These are phyloP conservation scores for Aspergillus taichungensis DNA, from an alignment of 495 filamentous ascomycete genomes.

Conservation along the genomic window DNA sequence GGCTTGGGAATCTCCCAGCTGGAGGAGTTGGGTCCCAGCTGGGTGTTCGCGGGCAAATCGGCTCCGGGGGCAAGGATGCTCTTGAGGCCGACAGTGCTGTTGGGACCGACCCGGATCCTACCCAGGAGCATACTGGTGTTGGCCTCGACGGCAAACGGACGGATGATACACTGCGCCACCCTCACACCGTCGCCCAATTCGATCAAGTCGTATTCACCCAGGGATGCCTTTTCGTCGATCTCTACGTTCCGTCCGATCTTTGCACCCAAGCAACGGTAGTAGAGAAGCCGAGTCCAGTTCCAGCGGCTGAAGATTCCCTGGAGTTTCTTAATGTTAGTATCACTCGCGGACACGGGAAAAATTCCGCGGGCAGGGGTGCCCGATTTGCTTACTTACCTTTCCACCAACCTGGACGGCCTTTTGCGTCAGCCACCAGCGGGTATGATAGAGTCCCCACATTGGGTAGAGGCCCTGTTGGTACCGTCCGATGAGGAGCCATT, in stretches of 20 bases:
- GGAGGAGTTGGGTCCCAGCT: slow-evolving; percentile 39
- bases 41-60: slow-evolving; percentile 25
- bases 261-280: slow-evolving; percentile 34
- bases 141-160: slow-evolving; percentile 36
- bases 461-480: slow-evolving; percentile 35
- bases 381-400: slow-evolving; percentile 7
- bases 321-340: too few species aligned
- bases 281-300: slow-evolving; percentile 24
- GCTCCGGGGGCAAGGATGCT: slow-evolving; percentile 36
- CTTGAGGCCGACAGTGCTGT: slow-evolving; percentile 26
- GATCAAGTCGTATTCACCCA: slow-evolving; percentile 40
- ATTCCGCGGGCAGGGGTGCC: too few species aligned
- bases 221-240: slow-evolving; percentile 17
- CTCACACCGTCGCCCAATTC: slow-evolving; percentile 31
- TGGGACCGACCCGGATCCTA: slow-evolving; percentile 28
- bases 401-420: slow-evolving; percentile 32
- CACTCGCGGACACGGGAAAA: too few species aligned
- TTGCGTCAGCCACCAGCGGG: slow-evolving; percentile 40
- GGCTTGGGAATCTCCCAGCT: slow-evolving; percentile 35
- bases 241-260: slow-evolving; percentile 32
- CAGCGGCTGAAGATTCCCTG: slow-evolving; percentile 19
- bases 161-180: slow-evolving; percentile 26
- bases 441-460: slow-evolving; percentile 42
- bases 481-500: slow-evolving; percentile 38
- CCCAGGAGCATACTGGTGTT: slow-evolving; percentile 40